These are phyloP conservation scores for Myrica gale DNA, from an alignment of 306 rosid genomes.

Conservation along the genomic window DNA sequence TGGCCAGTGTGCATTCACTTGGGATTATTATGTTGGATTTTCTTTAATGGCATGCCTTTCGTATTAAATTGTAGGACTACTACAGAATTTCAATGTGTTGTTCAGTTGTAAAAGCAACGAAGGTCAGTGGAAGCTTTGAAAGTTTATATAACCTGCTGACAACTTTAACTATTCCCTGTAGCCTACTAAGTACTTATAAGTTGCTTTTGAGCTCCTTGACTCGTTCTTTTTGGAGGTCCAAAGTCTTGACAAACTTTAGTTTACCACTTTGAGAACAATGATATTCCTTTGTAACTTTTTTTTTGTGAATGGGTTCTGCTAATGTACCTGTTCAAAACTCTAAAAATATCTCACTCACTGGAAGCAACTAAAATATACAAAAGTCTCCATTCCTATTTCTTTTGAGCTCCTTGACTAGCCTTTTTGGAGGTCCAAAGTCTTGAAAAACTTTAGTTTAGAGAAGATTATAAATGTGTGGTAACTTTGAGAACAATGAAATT, in stretches of 20 bases:
- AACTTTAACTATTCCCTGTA: no score
- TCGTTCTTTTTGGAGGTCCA: background rate
- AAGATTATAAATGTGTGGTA: no score
- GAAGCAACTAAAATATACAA: background rate
- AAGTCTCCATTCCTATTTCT: background rate
- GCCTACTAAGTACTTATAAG: background rate
- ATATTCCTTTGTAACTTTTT: no score
- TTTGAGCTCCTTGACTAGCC: background rate
- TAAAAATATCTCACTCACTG: background rate
- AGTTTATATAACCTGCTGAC: background rate
- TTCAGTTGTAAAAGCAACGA: background rate
- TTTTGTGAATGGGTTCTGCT: background rate
- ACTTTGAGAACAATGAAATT: background rate
- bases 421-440: background rate
- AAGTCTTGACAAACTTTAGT: background rate
- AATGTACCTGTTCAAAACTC: background rate
- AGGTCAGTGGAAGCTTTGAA: background rate
- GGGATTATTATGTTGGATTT: background rate
- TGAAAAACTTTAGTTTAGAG: background rate
- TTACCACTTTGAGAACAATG: background rate
- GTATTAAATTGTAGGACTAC: background rate
- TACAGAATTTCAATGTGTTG: background rate
- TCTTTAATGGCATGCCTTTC: background rate
- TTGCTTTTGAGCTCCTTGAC: background rate
- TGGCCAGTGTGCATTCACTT: background rate